Conservation (phyloP, 2,329 filamentous ascomycete species). For the Penicillium sp. region DNA sequence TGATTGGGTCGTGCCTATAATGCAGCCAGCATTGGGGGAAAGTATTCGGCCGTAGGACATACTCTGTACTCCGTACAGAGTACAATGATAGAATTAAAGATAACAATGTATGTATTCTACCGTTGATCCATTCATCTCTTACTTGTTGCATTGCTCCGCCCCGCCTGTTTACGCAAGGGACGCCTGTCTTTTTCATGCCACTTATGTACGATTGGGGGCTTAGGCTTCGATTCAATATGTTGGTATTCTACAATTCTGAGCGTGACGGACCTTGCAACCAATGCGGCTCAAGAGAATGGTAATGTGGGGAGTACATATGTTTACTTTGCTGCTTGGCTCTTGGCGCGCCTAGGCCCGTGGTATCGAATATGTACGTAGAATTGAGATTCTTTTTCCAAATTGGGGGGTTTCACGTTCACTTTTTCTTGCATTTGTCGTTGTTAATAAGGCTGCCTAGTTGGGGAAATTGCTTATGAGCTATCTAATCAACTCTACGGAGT, state of each 20-base stretch:
- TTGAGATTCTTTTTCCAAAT: neutral
- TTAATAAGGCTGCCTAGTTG: neutral
- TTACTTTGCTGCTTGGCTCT: neutral
- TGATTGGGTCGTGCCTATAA: neutral
- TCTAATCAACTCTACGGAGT: neutral
- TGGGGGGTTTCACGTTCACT: neutral
- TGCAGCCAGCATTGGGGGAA: neutral
- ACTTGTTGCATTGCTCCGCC: conserved; percentile 4
- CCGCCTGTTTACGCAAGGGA: conserved; percentile 11
- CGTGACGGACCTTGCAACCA: neutral
- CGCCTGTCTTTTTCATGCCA: conserved; percentile 5
- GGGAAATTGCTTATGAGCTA: neutral
- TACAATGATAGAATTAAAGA: neutral
- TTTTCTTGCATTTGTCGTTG: neutral
- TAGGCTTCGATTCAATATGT: neutral
- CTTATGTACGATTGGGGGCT: neutral
- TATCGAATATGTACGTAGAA: conserved; percentile 2
- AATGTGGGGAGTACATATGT: neutral
- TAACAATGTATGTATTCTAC: neutral
- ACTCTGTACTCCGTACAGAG: neutral
- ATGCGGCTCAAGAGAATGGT: conserved; percentile 7
- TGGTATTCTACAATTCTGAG: neutral
- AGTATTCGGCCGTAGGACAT: too few relatives aligned
- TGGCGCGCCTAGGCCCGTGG: neutral
- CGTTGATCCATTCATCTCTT: conserved; percentile 1